Evolutionary conservation across 2,329 filamentous ascomycete genomes (phyloP), one percentile per base, ranked within the genome.

Genomic region (Huntiella moniliformis): DNA sequence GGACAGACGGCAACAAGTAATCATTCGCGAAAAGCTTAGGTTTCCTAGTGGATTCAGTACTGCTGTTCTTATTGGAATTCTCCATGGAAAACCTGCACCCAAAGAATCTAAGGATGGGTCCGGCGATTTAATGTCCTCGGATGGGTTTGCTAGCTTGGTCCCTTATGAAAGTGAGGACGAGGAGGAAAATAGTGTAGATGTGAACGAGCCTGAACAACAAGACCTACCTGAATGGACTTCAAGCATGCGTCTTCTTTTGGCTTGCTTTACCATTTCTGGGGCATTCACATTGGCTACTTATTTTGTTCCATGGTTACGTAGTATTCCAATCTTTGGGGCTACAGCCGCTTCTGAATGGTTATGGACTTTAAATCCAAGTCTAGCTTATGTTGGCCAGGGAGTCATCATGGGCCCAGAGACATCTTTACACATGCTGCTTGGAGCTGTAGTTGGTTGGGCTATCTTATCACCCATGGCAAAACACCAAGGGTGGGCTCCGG

Each of bases 361-460:
- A 1, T 98, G 91, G 91, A 91, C 84, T 1, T 66, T 98, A 5
- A 98, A 98, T 53, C 91, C 91, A 0, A 95, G 86, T 39, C 79
- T 93, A n/a, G 91, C 91, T 2, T 98, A 98, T 58, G 77, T 96
- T 18, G 91, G 91, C 0, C 91, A 98, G 62, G 91, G 91, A 8
- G 92, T 98, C 51, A 96, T 98, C 56, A 98, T 98, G 91, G 91
- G 91, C 0, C 83, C 88, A 3, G 80, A 85, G 35, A 98, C 91
- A 0, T 96, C 88, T 3, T 70, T 93, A 44, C 88, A 96, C 54
- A 98, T 98, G 91, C 71, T 94, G 1, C 64, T 96, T 2, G 91
- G 91, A 4, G 87, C 91, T 3, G 59, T 93, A 12, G 56, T 95
- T 7, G 91, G 91, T 18, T 98, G 91, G 91, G 91, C 77, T 0